Percentiles rank a stretch among this genome's conserved stretches.
Evolutionary conservation across 257 asterid species (phyloP).

Genomic region (Solanum paucissectum): DNA sequence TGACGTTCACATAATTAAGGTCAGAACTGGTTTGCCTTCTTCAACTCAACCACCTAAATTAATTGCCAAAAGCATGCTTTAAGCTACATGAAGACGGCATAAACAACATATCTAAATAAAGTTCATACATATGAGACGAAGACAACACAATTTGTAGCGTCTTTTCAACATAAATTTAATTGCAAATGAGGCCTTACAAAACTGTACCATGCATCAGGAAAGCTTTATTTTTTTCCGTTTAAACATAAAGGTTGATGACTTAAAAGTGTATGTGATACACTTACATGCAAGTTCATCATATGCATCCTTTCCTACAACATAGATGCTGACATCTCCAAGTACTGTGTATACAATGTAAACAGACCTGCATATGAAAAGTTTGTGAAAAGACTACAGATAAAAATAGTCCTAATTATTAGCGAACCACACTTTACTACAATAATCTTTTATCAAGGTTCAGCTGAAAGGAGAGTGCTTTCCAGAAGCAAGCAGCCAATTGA

Average conservation of each 20-base stretch:
- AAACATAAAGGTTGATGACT: not conserved
- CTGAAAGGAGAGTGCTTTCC: not conserved
- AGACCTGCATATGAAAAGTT: conserved; percentile 42
- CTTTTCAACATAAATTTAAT: not conserved
- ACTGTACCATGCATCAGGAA: not conserved
- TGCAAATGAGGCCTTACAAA: not conserved
- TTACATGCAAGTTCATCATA: conserved; percentile 96
- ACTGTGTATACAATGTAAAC: conserved; percentile 91
- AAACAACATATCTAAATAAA: not conserved
- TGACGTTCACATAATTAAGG: not conserved
- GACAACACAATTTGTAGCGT: not conserved
- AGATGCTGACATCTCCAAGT: conserved; percentile 94
- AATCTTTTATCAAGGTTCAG: not conserved
- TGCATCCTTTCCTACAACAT: conserved; percentile 92
- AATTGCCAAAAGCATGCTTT: not conserved
- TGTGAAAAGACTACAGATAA: not conserved
- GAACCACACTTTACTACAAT: not conserved
- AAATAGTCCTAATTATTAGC: not conserved
- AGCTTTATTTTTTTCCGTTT: not conserved
- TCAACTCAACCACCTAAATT: not conserved
- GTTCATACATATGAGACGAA: not conserved
- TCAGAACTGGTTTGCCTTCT: not conserved
- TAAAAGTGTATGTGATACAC: conserved; percentile 11
- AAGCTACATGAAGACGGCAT: not conserved
- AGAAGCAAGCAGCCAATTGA: not conserved